Evolutionary conservation across 108 stramenopile genomes (phyloP).

Genomic region (Nitzschia sp.): DNA sequence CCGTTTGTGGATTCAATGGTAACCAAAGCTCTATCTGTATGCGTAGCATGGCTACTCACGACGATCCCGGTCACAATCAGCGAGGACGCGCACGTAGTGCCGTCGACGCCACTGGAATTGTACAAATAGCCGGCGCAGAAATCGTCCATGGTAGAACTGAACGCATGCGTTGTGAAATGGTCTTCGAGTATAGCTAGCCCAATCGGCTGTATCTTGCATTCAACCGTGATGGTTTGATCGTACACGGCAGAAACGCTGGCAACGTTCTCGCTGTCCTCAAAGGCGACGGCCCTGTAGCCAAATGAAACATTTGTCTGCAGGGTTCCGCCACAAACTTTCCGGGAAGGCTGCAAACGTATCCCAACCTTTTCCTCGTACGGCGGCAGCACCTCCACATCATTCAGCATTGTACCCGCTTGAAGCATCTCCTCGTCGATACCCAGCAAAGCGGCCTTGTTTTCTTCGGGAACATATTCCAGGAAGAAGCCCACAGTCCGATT

Average conservation of each 20-base stretch:
- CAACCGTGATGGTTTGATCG: constrained; percentile 8
- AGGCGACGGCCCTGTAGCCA: constrained; percentile 32
- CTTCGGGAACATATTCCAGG: constrained; percentile 19
- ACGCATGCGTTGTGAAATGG: constrained; percentile 1
- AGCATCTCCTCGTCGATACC: not conserved
- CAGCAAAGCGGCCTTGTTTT: constrained; percentile 2
- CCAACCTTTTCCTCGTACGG: not conserved
- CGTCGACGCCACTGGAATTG: constrained; percentile 10
- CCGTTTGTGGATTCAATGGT: constrained; percentile 9
- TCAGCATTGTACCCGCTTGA: not conserved
- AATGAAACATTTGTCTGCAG: constrained; percentile 8
- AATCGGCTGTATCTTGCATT: constrained; percentile 12
- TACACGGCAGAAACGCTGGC: constrained; percentile 25
- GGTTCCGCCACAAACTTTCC: constrained; percentile 9
- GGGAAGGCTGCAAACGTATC: constrained; percentile 4
- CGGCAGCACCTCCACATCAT: not conserved
- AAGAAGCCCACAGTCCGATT: constrained; percentile 27
- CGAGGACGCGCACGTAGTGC: not conserved
- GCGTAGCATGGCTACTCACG: constrained; percentile 8
- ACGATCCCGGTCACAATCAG: constrained; percentile 8
- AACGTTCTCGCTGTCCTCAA: constrained; percentile 10
- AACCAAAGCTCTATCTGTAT: constrained; percentile 11
- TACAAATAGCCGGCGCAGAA: constrained; percentile 33
- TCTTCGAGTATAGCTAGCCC: not conserved
- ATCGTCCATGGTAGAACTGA: not conserved